Evolutionary conservation across 176 grass and related monocot genomes (phyloP), one percentile per base, ranked within the genome.

Genomic region (Musa acuminata): DNA sequence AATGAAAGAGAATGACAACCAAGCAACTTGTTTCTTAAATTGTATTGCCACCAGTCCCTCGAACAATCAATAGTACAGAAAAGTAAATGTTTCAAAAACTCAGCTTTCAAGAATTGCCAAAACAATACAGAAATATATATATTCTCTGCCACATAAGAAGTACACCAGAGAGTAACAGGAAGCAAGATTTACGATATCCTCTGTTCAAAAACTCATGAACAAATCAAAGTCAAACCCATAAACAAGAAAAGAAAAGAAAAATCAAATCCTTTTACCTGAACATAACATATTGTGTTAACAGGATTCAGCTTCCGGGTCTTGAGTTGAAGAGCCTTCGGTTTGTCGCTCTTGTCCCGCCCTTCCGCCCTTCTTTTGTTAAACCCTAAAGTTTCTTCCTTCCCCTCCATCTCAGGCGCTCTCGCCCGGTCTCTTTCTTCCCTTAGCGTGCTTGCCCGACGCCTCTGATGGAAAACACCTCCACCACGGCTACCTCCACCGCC

Each of bases 271-370:
- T 81, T 51, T 69, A 97, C 94, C 94, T 97, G 94, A 55, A 93
- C 87, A 76, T 93, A 93, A 68, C 87, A 93, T 21, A 85, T 93
- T 53, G 94, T 97, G 77, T 82, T 97, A 80, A 97, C 76, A 77
- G 94, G 94, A 80, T 97, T 97, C 64, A 90, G 83, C 88, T 79
- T 97, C 27, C 94, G 87, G 51, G 55, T 60, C 85, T 97, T 97
- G 72, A 97, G 88, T 71, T 91, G 87, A 71, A 97, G 84, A 78
- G 43, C 69, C 67, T 85, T 83, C 5, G 77, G 81, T 80, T 90
- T 90, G 57, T 9, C 69, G 80, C 71, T 67, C 20, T 72, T 87
- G 79, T 97, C 94, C 25, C 65, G 82, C 72, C 94, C 94, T 75
- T 97, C 84, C 17, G 94, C 87, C 17, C 94, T 87, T 69, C 78